Conservation (phyloP, 441 rosid species). For the Populus tomentosa region DNA sequence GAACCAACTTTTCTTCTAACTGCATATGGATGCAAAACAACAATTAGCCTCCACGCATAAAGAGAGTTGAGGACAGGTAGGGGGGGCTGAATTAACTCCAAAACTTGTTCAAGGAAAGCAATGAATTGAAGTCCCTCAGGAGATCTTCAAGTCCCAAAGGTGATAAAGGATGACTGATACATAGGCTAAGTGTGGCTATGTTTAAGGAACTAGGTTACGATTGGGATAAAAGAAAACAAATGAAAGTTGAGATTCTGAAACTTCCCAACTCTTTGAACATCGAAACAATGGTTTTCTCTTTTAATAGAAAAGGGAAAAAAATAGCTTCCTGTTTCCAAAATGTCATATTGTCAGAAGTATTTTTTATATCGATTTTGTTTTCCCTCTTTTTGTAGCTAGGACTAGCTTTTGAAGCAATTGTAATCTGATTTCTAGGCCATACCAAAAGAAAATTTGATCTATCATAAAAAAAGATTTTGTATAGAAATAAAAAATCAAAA, state of each 20-base stretch:
- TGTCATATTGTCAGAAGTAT: not conserved
- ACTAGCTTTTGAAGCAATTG: not conserved
- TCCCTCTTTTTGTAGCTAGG: not conserved
- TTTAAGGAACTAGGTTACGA: not conserved
- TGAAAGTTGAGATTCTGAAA: not conserved
- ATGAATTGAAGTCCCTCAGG: not conserved
- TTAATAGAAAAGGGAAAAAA: not conserved
- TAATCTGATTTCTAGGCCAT: not conserved
- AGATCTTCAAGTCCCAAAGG: not conserved
- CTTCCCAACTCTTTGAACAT: not conserved
- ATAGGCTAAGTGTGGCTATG: not conserved
- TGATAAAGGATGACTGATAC: not conserved
- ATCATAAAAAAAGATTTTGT: not conserved
- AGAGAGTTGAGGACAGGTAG: too few relatives aligned
- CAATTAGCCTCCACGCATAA: too few relatives aligned
- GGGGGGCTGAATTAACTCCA: not conserved
- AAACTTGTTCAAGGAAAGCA: not conserved
- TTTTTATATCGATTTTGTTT: not conserved
- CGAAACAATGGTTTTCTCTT: not conserved
- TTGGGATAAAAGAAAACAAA: not conserved
- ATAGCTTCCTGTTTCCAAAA: not conserved
- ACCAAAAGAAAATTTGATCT: not conserved
- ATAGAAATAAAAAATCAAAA: not conserved
- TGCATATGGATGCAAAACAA: too few relatives aligned
- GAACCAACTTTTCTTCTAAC: too few relatives aligned